Base-by-base conservation (phyloP, 805 yeast species). In the Metschnikowia cubensis region DNA sequence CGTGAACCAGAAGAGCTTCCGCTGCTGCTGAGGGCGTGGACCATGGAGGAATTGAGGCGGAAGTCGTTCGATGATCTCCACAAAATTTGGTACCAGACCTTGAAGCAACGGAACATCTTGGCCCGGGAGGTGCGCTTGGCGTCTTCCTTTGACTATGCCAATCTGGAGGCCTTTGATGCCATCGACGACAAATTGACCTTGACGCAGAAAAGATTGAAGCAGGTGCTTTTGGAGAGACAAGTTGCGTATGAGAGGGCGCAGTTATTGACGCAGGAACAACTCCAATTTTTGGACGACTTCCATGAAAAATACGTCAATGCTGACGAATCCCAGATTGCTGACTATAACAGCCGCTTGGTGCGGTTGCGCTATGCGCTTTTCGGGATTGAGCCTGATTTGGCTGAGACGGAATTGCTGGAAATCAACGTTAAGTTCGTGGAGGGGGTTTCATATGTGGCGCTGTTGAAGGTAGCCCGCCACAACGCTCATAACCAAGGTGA, bases 11-110 rank as follows among this genome's bases (percentile, higher is more conserved):
- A 75, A 2, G 87, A 84, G 20, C 73, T 79, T 45, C 70, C 71
- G 34, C 63, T 67, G 29, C 70, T 73, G 8, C 84, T 94, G 14
- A 78, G 96, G 59, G 73, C 94, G 4, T 94, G 99, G 99, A 71
- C 85, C 5, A 76, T 90, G 48, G 85, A 89, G 3, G 98, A 92
- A 65, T 79, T 94, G 59, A 83, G 99, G 66, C 79, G 95, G 54
- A 94, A 94, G 68, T 82, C 89, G 15, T 94, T 90, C 63, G 94
- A 90, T 37, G 99, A 94, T 64, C 73, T 94, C 59, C 99, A 94
- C 68, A 80, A 83, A 35, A 74, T 94, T 60, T 94, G 99, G 98
- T 92, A 89, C 66, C 77, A 85, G 40, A 82, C 91, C 58, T 69
- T 92, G 57, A 87, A 82, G 64, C 96, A 94, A 68, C 75, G 96